A percentile compares a stretch with the other conserved stretches of the same genome.
These are phyloP conservation scores for Solanum tarijense DNA, from an alignment of 257 asterid genomes.

Conservation along the genomic window DNA sequence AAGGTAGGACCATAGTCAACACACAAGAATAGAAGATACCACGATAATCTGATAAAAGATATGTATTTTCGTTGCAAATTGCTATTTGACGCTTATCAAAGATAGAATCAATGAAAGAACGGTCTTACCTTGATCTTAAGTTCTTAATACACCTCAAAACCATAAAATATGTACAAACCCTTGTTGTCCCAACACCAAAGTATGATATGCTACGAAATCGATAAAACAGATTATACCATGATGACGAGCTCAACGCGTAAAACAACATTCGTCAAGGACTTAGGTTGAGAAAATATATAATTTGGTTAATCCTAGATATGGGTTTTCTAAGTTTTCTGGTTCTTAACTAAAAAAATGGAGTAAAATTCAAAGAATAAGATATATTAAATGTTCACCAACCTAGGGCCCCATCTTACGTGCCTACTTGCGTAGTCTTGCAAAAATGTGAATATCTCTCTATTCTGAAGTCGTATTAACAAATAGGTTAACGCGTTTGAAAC, in stretches of 20 bases:
- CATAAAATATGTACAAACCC: not conserved
- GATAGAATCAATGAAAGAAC: not conserved
- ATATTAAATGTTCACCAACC: not conserved
- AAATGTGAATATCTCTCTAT: not conserved
- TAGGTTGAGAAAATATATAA: no score
- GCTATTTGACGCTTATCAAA: not conserved
- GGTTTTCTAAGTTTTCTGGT: not conserved
- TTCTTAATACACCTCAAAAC: not conserved
- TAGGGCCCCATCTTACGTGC: not conserved
- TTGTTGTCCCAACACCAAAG: not conserved
- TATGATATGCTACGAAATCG: not conserved
- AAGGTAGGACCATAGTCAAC: not conserved
- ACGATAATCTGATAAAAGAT: not conserved
- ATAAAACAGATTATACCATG: not conserved
- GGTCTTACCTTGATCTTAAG: not conserved
- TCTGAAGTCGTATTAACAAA: no score
- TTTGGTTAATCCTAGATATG: not conserved
- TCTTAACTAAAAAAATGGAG: not conserved
- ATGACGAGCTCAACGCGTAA: not conserved
- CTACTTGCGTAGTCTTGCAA: not conserved
- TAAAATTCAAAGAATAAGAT: no score
- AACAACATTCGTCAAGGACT: not conserved
- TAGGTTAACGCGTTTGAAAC: not conserved
- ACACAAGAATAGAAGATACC: not conserved
- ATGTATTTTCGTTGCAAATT: not conserved